A percentile compares a stretch with the other conserved stretches of the same genome.
phyloP scores from a whole-genome alignment of 2,329 filamentous ascomycete species.

The Ascochyta pisi region DNA sequence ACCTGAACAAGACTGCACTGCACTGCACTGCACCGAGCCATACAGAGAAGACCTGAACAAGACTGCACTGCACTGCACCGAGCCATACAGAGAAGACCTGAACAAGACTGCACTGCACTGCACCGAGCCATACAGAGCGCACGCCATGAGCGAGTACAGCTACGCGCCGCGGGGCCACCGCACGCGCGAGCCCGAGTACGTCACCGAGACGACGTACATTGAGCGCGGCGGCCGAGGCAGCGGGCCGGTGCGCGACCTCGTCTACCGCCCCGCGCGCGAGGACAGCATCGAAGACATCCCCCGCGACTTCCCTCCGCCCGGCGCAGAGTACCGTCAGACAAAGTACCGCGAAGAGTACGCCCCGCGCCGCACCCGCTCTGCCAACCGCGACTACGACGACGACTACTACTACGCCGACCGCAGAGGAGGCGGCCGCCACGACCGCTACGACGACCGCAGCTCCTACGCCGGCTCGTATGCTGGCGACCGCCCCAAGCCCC shows the following conservation, averaged over 20 bases:
- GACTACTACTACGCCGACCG: conserved; percentile 52
- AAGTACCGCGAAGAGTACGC: conserved; percentile 58
- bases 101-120: conserved; percentile 9
- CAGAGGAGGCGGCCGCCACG: conserved; percentile 23
- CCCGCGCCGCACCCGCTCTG: conserved; percentile 68
- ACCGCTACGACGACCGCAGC: conserved; percentile 53
- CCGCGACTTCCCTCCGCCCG: conserved; percentile 82
- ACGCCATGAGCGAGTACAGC: conserved; percentile 58
- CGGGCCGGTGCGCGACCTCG: conserved; percentile 55
- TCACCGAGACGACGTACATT: conserved; percentile 59
- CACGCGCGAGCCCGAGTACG: conserved; percentile 58
- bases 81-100: too few relatives aligned
- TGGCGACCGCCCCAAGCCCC: conserved; percentile 50
- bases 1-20: background rate
- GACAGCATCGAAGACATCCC: conserved; percentile 86
- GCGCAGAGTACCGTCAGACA: conserved; percentile 54
- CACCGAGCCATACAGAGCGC: background rate
- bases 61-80: too few relatives aligned
- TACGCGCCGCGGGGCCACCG: conserved; percentile 56
- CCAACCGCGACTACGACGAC: conserved; percentile 67
- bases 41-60: too few relatives aligned
- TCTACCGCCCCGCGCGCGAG: conserved; percentile 65
- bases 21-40: background rate
- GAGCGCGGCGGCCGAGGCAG: conserved; percentile 55
- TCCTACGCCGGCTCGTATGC: conserved; percentile 54